A percentile compares a stretch with the other conserved stretches of the same genome.
phyloP scores from a whole-genome alignment of 75 land plant species.

The Sequoia sempervirens region DNA sequence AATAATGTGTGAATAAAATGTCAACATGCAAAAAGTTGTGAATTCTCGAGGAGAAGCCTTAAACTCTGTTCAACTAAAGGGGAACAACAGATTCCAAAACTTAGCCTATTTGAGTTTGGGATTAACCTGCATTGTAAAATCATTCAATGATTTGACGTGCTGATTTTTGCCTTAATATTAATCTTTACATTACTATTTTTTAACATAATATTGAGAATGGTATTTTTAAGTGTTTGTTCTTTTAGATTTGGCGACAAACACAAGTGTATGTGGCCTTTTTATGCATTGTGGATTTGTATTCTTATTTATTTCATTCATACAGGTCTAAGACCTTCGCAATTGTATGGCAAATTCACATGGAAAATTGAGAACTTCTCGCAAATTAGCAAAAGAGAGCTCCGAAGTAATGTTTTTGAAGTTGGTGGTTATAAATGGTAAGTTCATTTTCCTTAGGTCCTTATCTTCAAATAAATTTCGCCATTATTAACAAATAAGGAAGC shows the following conservation, averaged over 20 bases:
- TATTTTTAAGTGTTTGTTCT: background rate
- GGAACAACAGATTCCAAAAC: background rate
- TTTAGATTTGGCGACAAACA: background rate
- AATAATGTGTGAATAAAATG: background rate
- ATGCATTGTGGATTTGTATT: background rate
- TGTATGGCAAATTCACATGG: conserved; percentile 96
- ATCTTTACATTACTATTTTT: background rate
- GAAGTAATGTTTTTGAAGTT: conserved; percentile 95
- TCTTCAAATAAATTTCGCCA: background rate
- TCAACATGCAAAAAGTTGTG: background rate
- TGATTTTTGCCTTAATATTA: background rate
- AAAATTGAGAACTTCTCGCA: conserved; percentile 94
- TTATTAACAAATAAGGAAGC: background rate
- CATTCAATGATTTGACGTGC: background rate
- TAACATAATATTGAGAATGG: background rate
- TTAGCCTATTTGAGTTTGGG: background rate
- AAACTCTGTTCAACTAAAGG: background rate
- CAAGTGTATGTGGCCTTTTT: background rate
- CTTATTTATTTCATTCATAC: conserved; percentile 1
- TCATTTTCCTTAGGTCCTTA: background rate
- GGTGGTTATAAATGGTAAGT: conserved; percentile 96
- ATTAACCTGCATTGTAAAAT: too few species aligned
- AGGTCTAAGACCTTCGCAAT: conserved; percentile 90
- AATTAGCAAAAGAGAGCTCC: conserved; percentile 90
- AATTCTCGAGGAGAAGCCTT: too few species aligned